Evolutionary conservation across 768 basidiomycete species (phyloP), one percentile per base, ranked within the genome.

Genomic region (Termitomyces heimii): DNA sequence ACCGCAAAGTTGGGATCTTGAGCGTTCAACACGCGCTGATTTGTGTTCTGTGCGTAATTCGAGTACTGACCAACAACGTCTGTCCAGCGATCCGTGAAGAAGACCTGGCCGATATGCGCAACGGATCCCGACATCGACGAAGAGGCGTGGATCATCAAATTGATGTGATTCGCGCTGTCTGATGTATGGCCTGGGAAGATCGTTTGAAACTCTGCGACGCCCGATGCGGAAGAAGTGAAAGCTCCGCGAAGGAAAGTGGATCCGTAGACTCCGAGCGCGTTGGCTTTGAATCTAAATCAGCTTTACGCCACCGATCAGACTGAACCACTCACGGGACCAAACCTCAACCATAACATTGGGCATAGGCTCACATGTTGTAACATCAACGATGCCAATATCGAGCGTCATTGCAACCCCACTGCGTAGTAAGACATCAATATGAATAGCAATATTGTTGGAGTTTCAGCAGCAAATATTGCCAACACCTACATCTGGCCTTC

Each of bases 341-440:
- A 63, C 49, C 39, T 77, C 75, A 26, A 77, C 73, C 70, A 75
- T 70, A 16, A 66, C 68, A 57, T 73, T 70, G 13, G 67, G 42
- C 45, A 75, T 62, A 2, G 75, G 73, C 56, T 74, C 52, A 67
- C 76, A 77, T 20, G 75, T 74, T n/a, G 68, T 63, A 2, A 71
- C 68, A 56, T 76, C 70, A 55, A 77, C 63, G 35, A 76, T 62
- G 39, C 71, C 72, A 34, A 77, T 67, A 57, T 77, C 74, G 42
- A 77, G 65, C 1, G 65, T 70, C 54, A 76, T 61, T 7, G 67
- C 56, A 34, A 77, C 62, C 5, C 76, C 76, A 20, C 71, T 75
- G 39, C 8, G 37, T 26, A 47, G 12, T 5, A 51, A 20, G 16
- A 26, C 56, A 43, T 45, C 20, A 45, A 12, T 4, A 55, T 24